Evolutionary conservation across 495 filamentous ascomycete genomes (phyloP).

Genomic region (Aspergillus sclerotioniger): DNA sequence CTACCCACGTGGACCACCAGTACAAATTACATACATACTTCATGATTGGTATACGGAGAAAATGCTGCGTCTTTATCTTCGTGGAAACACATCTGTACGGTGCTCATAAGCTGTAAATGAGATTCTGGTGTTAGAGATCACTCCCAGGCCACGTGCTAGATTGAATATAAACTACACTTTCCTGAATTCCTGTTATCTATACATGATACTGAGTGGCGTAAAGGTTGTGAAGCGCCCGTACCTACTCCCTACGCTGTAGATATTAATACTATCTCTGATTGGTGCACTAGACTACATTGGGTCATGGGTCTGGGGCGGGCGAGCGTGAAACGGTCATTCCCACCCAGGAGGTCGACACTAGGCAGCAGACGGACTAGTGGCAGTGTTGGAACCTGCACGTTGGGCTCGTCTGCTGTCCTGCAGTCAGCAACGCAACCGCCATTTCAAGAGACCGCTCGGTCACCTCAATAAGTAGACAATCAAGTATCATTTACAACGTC

Average conservation of each 20-base stretch:
- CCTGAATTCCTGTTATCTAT: too few relatives aligned
- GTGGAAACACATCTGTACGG: too few relatives aligned
- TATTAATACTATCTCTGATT: conserved; percentile 1
- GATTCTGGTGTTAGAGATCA: too few relatives aligned
- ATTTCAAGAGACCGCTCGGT: conserved; percentile 26
- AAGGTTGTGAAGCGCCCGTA: too few relatives aligned
- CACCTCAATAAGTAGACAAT: conserved; percentile 12
- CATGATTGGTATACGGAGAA: too few relatives aligned
- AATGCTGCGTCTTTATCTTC: too few relatives aligned
- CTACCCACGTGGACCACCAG: not conserved
- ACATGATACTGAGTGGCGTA: too few relatives aligned
- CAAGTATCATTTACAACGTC: conserved; percentile 3
- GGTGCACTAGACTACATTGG: conserved; percentile 19
- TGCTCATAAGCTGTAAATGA: too few relatives aligned
- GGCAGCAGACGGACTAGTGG: not conserved
- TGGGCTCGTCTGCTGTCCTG: conserved; percentile 34
- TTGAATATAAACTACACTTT: too few relatives aligned
- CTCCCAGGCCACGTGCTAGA: too few relatives aligned
- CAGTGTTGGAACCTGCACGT: conserved; percentile 22
- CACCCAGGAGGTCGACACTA: not conserved
- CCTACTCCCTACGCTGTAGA: not conserved
- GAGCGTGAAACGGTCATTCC: conserved; percentile 28
- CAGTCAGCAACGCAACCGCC: conserved; percentile 31
- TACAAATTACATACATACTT: too few relatives aligned
- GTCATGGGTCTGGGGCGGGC: conserved; percentile 9